These are phyloP conservation scores for Sporothrix pseudoabietina DNA, from an alignment of 2,329 filamentous ascomycete species.

Conservation along the genomic window DNA sequence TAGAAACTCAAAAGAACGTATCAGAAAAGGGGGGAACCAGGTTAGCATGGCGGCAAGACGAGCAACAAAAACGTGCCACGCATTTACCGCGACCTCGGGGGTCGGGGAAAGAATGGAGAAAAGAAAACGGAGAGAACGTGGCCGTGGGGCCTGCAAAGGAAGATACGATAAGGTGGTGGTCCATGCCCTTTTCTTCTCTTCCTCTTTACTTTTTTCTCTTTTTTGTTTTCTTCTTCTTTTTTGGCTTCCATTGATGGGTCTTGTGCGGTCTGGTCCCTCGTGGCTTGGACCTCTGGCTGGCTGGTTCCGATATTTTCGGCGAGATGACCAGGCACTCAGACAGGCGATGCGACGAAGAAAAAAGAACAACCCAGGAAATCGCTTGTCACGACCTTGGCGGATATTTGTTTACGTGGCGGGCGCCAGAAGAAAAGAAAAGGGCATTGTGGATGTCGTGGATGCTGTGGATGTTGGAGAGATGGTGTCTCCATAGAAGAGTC, in stretches of 20 bases:
- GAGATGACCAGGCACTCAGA: not conserved
- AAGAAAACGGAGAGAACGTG: too few species aligned
- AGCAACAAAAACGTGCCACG: not conserved
- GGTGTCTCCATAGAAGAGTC: not conserved
- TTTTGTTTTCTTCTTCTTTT: not conserved
- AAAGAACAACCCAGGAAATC: not conserved
- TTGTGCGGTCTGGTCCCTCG: not conserved
- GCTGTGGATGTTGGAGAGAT: not conserved
- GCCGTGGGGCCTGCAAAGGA: not conserved
- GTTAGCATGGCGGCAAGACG: not conserved
- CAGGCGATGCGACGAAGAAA: not conserved
- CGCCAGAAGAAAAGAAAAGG: not conserved
- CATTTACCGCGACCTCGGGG: not conserved
- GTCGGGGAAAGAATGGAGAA: not conserved
- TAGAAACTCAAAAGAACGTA: not conserved
- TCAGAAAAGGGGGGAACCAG: not conserved
- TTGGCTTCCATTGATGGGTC: not conserved
- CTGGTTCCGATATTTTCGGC: slow-evolving; percentile 3
- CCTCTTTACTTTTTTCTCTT: not conserved
- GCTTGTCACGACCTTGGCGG: not conserved
- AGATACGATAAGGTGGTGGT: not conserved
- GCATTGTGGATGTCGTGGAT: not conserved
- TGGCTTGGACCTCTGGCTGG: not conserved
- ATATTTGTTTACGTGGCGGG: not conserved
- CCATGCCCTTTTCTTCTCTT: not conserved